Conservation (phyloP, 2,329 filamentous ascomycete species). For the Malbranchea cinnamomea region DNA sequence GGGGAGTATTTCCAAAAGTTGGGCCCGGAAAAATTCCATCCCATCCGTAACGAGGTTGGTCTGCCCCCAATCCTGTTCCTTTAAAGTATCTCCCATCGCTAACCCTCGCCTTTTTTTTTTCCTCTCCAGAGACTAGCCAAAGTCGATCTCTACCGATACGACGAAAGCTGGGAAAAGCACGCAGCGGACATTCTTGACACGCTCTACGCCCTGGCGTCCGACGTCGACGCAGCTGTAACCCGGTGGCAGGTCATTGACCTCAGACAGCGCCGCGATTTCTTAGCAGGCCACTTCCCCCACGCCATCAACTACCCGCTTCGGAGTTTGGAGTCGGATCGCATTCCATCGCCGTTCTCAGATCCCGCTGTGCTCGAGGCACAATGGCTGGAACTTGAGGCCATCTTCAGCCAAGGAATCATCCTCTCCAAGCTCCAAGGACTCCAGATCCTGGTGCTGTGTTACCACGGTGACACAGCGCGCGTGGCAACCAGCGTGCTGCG, state of each 20-base stretch:
- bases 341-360: slow-evolving; percentile 33
- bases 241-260: slow-evolving; percentile 32
- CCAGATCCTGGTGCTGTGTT: slow-evolving; percentile 36
- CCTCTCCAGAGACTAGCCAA: slow-evolving; percentile 28
- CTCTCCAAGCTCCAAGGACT: slow-evolving; percentile 15
- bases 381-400: slow-evolving; percentile 34
- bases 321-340: slow-evolving; percentile 18
- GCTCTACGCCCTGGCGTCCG: slow-evolving; percentile 16
- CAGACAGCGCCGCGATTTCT: slow-evolving; percentile 29
- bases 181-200: slow-evolving; percentile 25
- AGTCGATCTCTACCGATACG: slow-evolving; percentile 40
- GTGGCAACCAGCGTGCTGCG: slow-evolving; percentile 40
- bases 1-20: slow-evolving; percentile 45
- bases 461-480: slow-evolving; percentile 39
- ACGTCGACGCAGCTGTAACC: not conserved
- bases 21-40: slow-evolving; percentile 32
- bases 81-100: not conserved
- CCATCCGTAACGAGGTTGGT: slow-evolving; percentile 33
- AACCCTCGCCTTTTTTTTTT: not conserved
- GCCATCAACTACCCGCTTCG: slow-evolving; percentile 32
- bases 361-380: slow-evolving; percentile 28
- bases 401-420: slow-evolving; percentile 21
- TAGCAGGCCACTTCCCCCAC: slow-evolving; percentile 28
- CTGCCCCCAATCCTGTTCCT: not conserved
- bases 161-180: slow-evolving; percentile 39